These are phyloP conservation scores for Sherardia arvensis DNA, from an alignment of 257 asterid genomes.

Conservation along the genomic window DNA sequence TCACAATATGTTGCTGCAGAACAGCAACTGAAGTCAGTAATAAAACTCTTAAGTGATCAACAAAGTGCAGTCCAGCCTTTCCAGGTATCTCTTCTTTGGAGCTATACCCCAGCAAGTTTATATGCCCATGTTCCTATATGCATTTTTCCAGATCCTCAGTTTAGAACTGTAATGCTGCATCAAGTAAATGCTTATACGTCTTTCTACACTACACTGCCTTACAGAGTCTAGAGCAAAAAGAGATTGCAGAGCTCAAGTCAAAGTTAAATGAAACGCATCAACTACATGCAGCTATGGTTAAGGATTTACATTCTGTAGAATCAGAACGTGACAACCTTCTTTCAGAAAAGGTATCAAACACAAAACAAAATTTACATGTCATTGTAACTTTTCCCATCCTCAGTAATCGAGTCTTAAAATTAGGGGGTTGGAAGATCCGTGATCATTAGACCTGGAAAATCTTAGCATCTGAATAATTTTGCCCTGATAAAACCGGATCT, in stretches of 20 bases:
- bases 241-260: constrained; percentile 40
- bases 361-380: background rate
- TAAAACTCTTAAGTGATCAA: constrained; percentile 30
- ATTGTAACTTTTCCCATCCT: background rate
- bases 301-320: constrained; percentile 42
- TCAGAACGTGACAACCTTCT: constrained; percentile 40
- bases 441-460: background rate
- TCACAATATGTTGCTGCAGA: constrained; percentile 30
- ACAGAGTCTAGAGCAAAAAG: constrained; percentile 38
- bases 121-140: background rate
- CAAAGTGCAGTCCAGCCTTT: constrained; percentile 21
- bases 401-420: background rate
- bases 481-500: constrained; percentile 9
- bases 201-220: constrained; percentile 1
- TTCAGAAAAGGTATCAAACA: constrained; percentile 58
- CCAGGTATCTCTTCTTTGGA: constrained; percentile 36
- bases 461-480: constrained; percentile 9
- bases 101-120: background rate
- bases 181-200: background rate
- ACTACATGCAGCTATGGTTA: constrained; percentile 41
- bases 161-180: background rate
- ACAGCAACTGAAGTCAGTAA: constrained; percentile 41
- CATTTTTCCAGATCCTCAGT: background rate
- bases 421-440: background rate
- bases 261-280: constrained; percentile 48